Base-by-base conservation (phyloP, 208 protist genomes). In the Leishmania aethiopica region DNA sequence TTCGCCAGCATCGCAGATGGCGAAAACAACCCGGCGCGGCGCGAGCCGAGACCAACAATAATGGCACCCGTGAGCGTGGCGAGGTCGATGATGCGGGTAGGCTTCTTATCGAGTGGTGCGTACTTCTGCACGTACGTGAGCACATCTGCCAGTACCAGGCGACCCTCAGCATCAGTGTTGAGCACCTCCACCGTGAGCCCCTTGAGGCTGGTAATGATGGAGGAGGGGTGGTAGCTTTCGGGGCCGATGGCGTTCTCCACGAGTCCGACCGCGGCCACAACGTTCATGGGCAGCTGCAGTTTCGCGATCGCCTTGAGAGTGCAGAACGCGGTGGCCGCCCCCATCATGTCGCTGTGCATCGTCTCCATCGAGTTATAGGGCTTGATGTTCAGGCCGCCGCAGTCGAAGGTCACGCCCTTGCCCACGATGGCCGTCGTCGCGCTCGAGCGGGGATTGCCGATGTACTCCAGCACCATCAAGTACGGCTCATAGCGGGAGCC, bases 261-360 rank as follows among this genome's bases (percentile, higher is more conserved):
- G 15, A 98, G 80, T 8, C 93, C 92, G 19, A 98, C 93, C 42
- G 92, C 92, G 8, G 81, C 91, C 72, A 94, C 89, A 22, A 98
- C 81, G 78, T 98, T 97, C 55, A 96, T 85, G 1, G 90, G 91
- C 72, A 96, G 82, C 37, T 89, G 49, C 37, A 96, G 89, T 64
- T 73, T 79, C 1, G 91, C 93, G 62, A 91, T 88, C 22, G 94
- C 93, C 77, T 95, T 91, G 40, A 98, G 78, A 10, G 93, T 88
- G 15, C 89, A 80, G n/a, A 98, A 86, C 37, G 93, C 92, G 25
- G 91, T 94, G 42, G 93, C 96, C 0, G 97, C 92, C 22, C 97
- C 97, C 89, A 96, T 96, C 96, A 98, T 98, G 79, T 98, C 97
- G 53, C 88, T 91, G 86, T 98, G 95, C 97, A 98, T 98, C 67